Conservation (phyloP, 768 basidiomycete genomes). For the Lentinula edodes region DNA sequence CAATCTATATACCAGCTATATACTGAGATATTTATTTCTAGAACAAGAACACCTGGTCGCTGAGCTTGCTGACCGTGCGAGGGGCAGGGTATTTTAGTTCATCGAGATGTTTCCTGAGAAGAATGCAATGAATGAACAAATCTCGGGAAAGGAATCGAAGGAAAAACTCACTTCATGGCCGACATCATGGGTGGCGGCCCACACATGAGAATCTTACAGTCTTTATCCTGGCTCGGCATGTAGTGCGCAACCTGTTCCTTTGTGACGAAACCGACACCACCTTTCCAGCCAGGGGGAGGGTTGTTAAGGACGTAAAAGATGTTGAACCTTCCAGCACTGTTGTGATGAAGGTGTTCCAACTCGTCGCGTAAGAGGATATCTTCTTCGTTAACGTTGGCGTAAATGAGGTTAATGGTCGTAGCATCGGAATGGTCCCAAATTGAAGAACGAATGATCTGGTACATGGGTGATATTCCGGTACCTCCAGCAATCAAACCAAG, state of each 20-base stretch:
- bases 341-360: conserved; percentile 68
- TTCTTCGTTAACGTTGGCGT: conserved; percentile 90
- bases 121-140: conserved; percentile 11
- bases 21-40: neutral
- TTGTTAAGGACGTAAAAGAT: conserved; percentile 94
- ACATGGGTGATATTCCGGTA: conserved; percentile 98
- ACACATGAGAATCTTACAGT: conserved; percentile 85
- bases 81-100: conserved; percentile 87
- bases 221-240: conserved; percentile 59
- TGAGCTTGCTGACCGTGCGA: conserved; percentile 87
- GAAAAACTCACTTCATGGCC: conserved; percentile 19
- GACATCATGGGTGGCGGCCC: conserved; percentile 35
- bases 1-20: neutral
- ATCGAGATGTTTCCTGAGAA: conserved; percentile 75
- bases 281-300: conserved; percentile 80
- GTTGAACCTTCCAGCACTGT: conserved; percentile 58
- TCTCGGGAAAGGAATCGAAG: neutral
- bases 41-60: conserved; percentile 58
- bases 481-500: conserved; percentile 98
- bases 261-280: conserved; percentile 89
- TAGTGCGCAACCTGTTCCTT: conserved; percentile 85
- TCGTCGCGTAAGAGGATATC: conserved; percentile 91
- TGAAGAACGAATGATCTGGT: conserved; percentile 93
- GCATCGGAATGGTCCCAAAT: conserved; percentile 84
- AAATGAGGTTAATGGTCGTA: conserved; percentile 83